phyloP scores from a whole-genome alignment of 2,329 filamentous ascomycete genomes.

The Paecilomyces niveus region DNA sequence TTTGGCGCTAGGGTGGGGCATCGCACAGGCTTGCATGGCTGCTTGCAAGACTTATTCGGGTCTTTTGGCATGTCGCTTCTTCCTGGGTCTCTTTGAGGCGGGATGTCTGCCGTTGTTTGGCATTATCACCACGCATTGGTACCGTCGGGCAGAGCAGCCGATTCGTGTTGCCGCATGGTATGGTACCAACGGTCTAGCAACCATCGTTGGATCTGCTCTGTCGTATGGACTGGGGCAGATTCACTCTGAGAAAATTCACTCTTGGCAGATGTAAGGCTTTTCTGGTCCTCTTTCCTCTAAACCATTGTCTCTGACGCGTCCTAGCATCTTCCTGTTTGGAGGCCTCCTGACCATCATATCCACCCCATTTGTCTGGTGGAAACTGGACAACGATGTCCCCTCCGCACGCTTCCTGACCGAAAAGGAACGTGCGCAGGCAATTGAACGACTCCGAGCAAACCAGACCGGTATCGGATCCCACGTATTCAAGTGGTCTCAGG shows the following conservation, averaged over 20 bases:
- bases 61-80: conserved; percentile 44
- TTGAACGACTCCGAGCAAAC: conserved; percentile 45
- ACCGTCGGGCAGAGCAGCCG: conserved; percentile 52
- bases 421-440: conserved; percentile 39
- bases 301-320: neutral
- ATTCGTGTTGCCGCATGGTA: conserved; percentile 61
- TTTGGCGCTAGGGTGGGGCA: conserved; percentile 42
- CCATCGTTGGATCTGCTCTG: conserved; percentile 49
- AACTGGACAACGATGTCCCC: conserved; percentile 51
- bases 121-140: conserved; percentile 42
- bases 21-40: conserved; percentile 43
- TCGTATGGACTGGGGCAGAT: conserved; percentile 55
- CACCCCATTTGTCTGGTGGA: conserved; percentile 52
- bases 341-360: conserved; percentile 55
- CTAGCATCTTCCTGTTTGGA: conserved; percentile 54
- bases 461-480: conserved; percentile 41
- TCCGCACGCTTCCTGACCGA: conserved; percentile 44
- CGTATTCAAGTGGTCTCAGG: conserved; percentile 41
- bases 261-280: conserved; percentile 46
- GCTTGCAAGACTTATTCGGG: conserved; percentile 40
- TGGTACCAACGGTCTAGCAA: conserved; percentile 52
- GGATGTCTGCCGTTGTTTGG: conserved; percentile 42
- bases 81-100: conserved; percentile 48
- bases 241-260: conserved; percentile 31
- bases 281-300: neutral